These are phyloP conservation scores for Trichoderma sp. DNA, from an alignment of 2,329 filamentous ascomycete genomes.

Conservation along the genomic window DNA sequence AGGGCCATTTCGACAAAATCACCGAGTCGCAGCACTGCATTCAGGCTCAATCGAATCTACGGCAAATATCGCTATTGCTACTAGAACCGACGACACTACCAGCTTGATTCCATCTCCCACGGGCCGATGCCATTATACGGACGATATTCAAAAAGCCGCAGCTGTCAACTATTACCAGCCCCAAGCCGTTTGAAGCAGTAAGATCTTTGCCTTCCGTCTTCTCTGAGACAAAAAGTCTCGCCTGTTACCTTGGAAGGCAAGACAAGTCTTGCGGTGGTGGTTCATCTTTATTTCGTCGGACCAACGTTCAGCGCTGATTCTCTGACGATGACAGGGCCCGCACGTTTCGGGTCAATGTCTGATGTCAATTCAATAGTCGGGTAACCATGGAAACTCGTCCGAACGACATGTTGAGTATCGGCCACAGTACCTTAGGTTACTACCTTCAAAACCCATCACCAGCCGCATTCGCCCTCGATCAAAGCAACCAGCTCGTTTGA, in stretches of 20 bases:
- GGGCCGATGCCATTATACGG: not conserved
- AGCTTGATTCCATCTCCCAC: not conserved
- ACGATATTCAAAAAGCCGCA: not conserved
- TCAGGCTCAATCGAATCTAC: not conserved
- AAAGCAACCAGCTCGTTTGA: not conserved
- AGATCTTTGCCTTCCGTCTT: no score
- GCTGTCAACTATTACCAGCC: no score
- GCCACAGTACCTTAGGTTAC: not conserved
- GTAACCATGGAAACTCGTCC: not conserved
- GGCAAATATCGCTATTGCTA: not conserved
- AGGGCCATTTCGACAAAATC: not conserved
- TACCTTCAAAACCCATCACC: no score
- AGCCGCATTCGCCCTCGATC: no score
- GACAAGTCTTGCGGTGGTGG: no score
- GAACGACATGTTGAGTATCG: not conserved
- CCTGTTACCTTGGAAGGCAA: not conserved
- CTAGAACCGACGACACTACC: not conserved
- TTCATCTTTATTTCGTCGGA: no score
- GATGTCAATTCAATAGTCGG: not conserved
- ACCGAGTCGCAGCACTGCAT: not conserved
- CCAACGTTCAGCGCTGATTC: not conserved
- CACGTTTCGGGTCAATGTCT: slow-evolving; percentile 7
- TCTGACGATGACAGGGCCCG: not conserved
- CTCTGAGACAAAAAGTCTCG: not conserved
- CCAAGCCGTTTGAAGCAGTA: no score